Conservation (phyloP, 2,329 filamentous ascomycete species). For the Ascochyta viciae-villosae region DNA sequence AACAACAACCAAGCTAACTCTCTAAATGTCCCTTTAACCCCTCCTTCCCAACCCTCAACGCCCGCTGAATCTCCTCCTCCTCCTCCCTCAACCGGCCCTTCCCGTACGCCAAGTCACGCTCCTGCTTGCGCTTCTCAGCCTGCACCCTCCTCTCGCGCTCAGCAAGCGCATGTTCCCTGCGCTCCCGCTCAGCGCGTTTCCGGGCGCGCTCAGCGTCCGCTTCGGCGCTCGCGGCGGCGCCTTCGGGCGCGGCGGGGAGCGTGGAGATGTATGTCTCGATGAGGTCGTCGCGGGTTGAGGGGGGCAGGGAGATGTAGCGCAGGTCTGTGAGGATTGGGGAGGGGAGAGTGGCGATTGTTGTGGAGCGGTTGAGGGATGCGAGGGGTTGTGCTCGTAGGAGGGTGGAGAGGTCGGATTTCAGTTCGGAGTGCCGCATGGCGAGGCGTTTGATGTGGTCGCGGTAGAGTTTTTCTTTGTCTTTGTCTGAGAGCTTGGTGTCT, state of each 20-base stretch:
- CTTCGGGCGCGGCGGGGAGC: conserved; percentile 65
- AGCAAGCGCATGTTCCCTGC: conserved; percentile 71
- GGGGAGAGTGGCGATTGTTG: conserved; percentile 65
- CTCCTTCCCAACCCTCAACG: conserved; percentile 72
- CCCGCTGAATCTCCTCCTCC: conserved; percentile 71
- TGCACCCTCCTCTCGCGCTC: conserved; percentile 69
- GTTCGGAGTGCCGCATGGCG: conserved; percentile 67
- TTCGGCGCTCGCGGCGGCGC: conserved; percentile 51
- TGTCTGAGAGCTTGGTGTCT: conserved; percentile 65
- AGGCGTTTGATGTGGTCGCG: conserved; percentile 74
- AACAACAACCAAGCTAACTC: background rate
- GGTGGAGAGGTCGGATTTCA: conserved; percentile 72
- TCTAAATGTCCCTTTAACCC: conserved; percentile 68
- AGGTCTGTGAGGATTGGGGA: conserved; percentile 69
- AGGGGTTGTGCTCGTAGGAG: conserved; percentile 69
- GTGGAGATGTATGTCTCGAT: conserved; percentile 71
- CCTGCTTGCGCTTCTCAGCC: conserved; percentile 67
- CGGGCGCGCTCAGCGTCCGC: conserved; percentile 59
- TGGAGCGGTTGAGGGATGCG: conserved; percentile 65
- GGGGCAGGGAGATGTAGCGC: conserved; percentile 72
- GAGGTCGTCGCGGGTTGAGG: conserved; percentile 67
- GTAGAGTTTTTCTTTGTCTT: conserved; percentile 81
- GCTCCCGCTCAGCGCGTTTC: conserved; percentile 43
- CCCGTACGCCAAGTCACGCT: conserved; percentile 65
- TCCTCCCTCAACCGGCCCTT: conserved; percentile 69